phyloP scores from a whole-genome alignment of 176 grass and related monocot species.

The Raddia distichophylla region DNA sequence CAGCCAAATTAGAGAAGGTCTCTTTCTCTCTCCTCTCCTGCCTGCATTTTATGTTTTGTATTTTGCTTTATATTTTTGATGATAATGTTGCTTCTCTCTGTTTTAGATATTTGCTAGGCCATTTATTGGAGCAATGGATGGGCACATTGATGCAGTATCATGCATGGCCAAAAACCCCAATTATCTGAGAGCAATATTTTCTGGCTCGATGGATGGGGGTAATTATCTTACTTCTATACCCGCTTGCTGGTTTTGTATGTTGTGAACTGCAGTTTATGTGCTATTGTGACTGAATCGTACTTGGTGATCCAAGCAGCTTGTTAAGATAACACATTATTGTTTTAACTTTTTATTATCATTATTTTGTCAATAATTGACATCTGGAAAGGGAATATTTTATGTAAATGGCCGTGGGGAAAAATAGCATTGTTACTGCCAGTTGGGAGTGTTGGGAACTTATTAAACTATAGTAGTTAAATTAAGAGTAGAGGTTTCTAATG shows the following conservation, averaged over 20 bases:
- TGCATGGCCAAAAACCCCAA: slow-evolving; percentile 89
- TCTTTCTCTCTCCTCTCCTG: background rate
- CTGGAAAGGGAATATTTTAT: background rate
- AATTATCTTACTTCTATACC: slow-evolving; percentile 39
- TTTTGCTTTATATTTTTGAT: background rate
- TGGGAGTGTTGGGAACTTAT: slow-evolving; percentile 1
- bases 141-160: slow-evolving; percentile 82
- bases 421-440: background rate
- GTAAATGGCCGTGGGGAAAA: background rate
- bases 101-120: slow-evolving; percentile 93
- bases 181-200: slow-evolving; percentile 90
- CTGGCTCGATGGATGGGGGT: slow-evolving; percentile 99
- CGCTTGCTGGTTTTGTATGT: background rate
- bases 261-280: slow-evolving; percentile 26
- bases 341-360: background rate
- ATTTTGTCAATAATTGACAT: background rate
- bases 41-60: slow-evolving; percentile 18
- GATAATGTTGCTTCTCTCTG: slow-evolving; percentile 16
- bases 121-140: slow-evolving; percentile 97
- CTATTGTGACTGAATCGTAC: slow-evolving; percentile 7
- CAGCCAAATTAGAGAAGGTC: slow-evolving; percentile 94
- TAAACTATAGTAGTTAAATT: background rate
- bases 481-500: background rate
- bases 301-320: background rate
- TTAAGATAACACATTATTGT: background rate